phyloP scores from a whole-genome alignment of 441 rosid genomes.

The Francoa sonchifolia region DNA sequence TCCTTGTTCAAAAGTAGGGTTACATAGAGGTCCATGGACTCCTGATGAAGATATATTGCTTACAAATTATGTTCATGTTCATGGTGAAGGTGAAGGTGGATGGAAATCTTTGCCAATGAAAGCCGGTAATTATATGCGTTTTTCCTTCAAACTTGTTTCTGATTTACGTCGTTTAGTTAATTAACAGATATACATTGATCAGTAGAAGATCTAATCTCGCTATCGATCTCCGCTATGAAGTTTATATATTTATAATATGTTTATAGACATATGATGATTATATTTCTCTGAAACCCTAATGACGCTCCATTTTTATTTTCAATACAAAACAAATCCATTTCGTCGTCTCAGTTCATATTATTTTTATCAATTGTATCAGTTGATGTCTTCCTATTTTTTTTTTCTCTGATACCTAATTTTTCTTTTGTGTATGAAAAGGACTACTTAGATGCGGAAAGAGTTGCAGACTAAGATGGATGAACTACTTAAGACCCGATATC shows the following conservation, averaged over 20 bases:
- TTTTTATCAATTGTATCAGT: not conserved
- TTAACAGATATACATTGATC: not conserved
- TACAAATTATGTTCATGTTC: conserved; percentile 33
- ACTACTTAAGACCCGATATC: conserved; percentile 51
- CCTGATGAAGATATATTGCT: conserved; percentile 53
- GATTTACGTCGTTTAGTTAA: not conserved
- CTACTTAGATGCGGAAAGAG: conserved; percentile 55
- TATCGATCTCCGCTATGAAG: no score
- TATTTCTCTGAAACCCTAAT: no score
- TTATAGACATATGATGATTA: no score
- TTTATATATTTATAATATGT: no score
- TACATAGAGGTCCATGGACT: conserved; percentile 61
- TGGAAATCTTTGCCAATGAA: conserved; percentile 57
- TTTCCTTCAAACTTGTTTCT: not conserved
- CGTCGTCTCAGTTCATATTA: not conserved
- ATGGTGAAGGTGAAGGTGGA: conserved; percentile 61
- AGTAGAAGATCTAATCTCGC: no score
- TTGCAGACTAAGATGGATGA: conserved; percentile 68
- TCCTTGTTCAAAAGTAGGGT: conserved; percentile 54
- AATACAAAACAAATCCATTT: no score
- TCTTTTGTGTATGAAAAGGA: conserved; percentile 17
- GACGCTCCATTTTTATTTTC: no score
- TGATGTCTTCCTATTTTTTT: no score
- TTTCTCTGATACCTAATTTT: not conserved
- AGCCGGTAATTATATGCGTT: conserved; percentile 41